Evolutionary conservation across 2,329 filamentous ascomycete genomes (phyloP).

Genomic region (Tolypocladium ophioglossoides): DNA sequence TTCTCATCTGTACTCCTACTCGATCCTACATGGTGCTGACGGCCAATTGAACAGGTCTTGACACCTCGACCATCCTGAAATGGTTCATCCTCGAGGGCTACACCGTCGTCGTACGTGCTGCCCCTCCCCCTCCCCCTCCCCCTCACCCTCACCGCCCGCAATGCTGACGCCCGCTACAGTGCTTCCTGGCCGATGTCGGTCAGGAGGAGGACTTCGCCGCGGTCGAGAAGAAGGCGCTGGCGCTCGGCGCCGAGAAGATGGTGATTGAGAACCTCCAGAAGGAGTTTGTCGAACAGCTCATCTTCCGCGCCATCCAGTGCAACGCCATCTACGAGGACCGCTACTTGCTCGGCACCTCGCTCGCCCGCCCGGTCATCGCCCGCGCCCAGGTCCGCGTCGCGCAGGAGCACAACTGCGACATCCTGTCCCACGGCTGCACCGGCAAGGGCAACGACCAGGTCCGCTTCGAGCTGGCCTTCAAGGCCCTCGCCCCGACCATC

Average conservation of each 20-base stretch:
- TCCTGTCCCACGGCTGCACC: slow-evolving; percentile 43
- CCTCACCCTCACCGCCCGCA: background rate
- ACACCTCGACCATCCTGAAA: slow-evolving; percentile 30
- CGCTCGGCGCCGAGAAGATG: slow-evolving; percentile 24
- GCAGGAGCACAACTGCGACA: slow-evolving; percentile 25
- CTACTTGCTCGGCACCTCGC: slow-evolving; percentile 36
- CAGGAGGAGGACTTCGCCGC: slow-evolving; percentile 62
- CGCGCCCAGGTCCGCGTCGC: slow-evolving; percentile 31
- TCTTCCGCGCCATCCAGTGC: slow-evolving; percentile 60
- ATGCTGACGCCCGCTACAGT: background rate
- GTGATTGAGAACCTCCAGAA: slow-evolving; percentile 51
- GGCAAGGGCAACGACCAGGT: slow-evolving; percentile 39
- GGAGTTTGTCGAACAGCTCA: slow-evolving; percentile 67
- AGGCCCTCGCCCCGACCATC: slow-evolving; percentile 45
- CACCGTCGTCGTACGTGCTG: slow-evolving; percentile 6
- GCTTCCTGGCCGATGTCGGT: slow-evolving; percentile 53
- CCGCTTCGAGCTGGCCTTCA: slow-evolving; percentile 19
- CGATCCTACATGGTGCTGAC: background rate
- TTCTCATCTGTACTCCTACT: too few relatives aligned
- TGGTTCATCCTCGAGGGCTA: slow-evolving; percentile 25
- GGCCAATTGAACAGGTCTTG: slow-evolving; percentile 17
- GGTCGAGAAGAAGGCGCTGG: slow-evolving; percentile 55
- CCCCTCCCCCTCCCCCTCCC: background rate
- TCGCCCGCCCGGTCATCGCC: slow-evolving; percentile 58
- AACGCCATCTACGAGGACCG: slow-evolving; percentile 52